Evolutionary conservation across 768 basidiomycete species (phyloP), one percentile per base, ranked within the genome.

Genomic region (Tulasnella sp.): DNA sequence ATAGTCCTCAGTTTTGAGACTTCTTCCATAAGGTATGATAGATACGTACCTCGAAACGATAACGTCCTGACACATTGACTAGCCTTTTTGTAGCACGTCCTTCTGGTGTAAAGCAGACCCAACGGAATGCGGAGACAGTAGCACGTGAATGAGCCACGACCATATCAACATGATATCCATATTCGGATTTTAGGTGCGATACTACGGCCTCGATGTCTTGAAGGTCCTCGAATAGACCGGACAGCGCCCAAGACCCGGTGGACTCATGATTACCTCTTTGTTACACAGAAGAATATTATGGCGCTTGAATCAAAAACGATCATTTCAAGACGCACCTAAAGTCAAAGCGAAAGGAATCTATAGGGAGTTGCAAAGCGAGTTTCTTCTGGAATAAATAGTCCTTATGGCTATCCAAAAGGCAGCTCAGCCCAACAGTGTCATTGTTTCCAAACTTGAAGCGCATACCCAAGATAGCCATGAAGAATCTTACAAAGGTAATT

Each of bases 261-360:
- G 79, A 80, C 66, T 89, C 86, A 62, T 84, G 78, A 64, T 78
- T 81, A 16, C 84, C 85, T 44, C 85, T 87, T 54, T 5, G 35
- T 34, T 13, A 8, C 44, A 25, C 9, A 9, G 12, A 35, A 12
- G 12, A 34, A 46, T 13, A 12, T 46, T 8, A 10, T 19, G 8
- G 10, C 13, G 10, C 15, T 16, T 12, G 25, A 9, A 29, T 31
- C 12, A 45, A 31, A 31, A 20, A 45, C 13, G 12, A 42, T 13
- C 20, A 15, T 22, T 22, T 42, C 40, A 40, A 24, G 33, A 29
- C 57, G 25, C 59, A 86, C 83, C 84, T 76, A 66, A 90, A 90
- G 63, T 90, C 86, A 59, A 90, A 87, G 28, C 85, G 74, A 62
- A 89, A 87, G 2, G 84, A 87, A 63, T 90, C 86, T 20, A 83